Conservation (phyloP, 148 eudicot genomes). For the Rhododendron simsii region DNA sequence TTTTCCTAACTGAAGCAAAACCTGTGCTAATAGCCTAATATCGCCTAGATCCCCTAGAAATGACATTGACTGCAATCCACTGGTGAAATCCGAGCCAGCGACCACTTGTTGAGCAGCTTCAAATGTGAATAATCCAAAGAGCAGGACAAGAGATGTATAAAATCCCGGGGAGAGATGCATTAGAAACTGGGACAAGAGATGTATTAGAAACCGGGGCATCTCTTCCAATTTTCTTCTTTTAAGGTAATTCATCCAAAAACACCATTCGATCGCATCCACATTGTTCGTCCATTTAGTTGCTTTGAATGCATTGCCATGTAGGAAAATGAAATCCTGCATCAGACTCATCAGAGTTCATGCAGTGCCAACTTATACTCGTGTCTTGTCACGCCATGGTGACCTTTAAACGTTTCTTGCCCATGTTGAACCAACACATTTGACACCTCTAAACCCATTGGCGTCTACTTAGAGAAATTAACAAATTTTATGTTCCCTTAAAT, state of each 20-base stretch:
- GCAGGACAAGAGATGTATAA: slow-evolving; percentile 26
- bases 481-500: no score
- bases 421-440: no score
- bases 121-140: slow-evolving; percentile 60
- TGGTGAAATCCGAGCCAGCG: slow-evolving; percentile 63
- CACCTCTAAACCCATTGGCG: no score
- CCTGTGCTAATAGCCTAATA: slow-evolving; percentile 78
- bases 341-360: background rate
- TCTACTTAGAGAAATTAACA: no score
- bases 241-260: slow-evolving; percentile 16
- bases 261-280: slow-evolving; percentile 17
- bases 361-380: no score
- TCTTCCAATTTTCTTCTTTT: slow-evolving; percentile 10
- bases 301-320: slow-evolving; percentile 13
- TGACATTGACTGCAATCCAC: slow-evolving; percentile 47
- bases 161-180: slow-evolving; percentile 14
- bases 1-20: slow-evolving; percentile 99
- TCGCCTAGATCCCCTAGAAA: slow-evolving; percentile 67
- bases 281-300: slow-evolving; percentile 12
- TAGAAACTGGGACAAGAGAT: slow-evolving; percentile 9
- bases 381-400: no score
- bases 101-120: slow-evolving; percentile 59
- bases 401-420: no score
- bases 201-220: slow-evolving; percentile 11
- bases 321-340: slow-evolving; percentile 35